Evolutionary conservation across 2,329 filamentous ascomycete genomes (phyloP), one percentile per base, ranked within the genome.

Genomic region (Pseudonectria buxi): DNA sequence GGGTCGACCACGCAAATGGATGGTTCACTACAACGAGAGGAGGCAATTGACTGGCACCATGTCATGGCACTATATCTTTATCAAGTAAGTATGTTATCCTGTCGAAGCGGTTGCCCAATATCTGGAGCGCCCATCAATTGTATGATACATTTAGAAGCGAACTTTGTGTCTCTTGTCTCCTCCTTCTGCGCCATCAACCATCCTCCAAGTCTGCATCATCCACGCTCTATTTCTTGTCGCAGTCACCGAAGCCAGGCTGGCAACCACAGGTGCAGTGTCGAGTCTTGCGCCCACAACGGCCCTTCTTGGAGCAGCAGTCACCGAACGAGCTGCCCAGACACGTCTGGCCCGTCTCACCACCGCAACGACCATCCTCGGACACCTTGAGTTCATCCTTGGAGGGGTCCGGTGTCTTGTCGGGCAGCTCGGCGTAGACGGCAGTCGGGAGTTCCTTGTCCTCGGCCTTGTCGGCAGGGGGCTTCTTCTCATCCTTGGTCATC

Each of bases 291-390:
- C 62, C 61, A 36, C 68, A 71, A 47, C 54, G 57, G 31, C 62
- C 52, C 42, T 53, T 50, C 36, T 48, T 52, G 12, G 63, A 67
- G 54, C 67, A 71, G 55, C 68, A 69, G 37, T 61, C 47, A 3
- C 65, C 65, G 36, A 61, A 67, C 9, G 43, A 32, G 40, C 60
- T 65, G n/a, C 63, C 64, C 26, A 54, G 44, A 42, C 67, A 69
- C 16, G 63, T 68, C 40, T 58, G 58, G 13, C 58, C 60, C 13
- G 53, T 55, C 14, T 54, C 44, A 29, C 59, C 63, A 14, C 63
- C 67, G 35, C 67, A 69, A 13, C 51, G 54, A 12, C 62, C 65
- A 32, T 68, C 59, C 14, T 56, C 46, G 1, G 63, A 67, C 11
- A 62, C 49, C 37, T 54, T 57, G 27, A 50, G 43, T 14, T 38